Evolutionary conservation across 2,329 filamentous ascomycete species (phyloP).

Genomic region (Penicillium sp.): DNA sequence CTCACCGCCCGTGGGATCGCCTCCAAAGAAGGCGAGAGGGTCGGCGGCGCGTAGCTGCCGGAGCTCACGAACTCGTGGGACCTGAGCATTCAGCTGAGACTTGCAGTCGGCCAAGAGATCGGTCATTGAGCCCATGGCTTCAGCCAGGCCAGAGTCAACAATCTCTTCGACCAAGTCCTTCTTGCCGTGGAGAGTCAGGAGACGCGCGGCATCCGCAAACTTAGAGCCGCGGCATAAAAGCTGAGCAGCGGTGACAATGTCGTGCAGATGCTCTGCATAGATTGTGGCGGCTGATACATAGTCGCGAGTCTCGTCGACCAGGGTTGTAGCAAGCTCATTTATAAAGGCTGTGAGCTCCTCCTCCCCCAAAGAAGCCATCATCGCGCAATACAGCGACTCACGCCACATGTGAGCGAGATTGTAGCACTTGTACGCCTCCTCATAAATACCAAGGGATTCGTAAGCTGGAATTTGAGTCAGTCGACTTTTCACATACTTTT

Average conservation of each 20-base stretch:
- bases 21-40: slow-evolving; percentile 85
- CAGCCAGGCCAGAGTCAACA: slow-evolving; percentile 76
- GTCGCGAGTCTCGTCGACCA: slow-evolving; percentile 78
- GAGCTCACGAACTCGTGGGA: slow-evolving; percentile 82
- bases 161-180: slow-evolving; percentile 65
- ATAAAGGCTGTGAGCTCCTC: slow-evolving; percentile 68
- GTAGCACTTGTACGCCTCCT: slow-evolving; percentile 78
- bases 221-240: slow-evolving; percentile 83
- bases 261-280: slow-evolving; percentile 75
- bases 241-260: slow-evolving; percentile 69
- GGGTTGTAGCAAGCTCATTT: slow-evolving; percentile 71
- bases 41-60: slow-evolving; percentile 79
- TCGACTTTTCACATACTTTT: not conserved
- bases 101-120: slow-evolving; percentile 95
- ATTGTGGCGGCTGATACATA: slow-evolving; percentile 78
- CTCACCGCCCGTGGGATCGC: slow-evolving; percentile 61
- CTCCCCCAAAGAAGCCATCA: slow-evolving; percentile 63
- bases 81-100: slow-evolving; percentile 77
- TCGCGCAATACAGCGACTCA: slow-evolving; percentile 80
- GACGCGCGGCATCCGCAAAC: slow-evolving; percentile 85
- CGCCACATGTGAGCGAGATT: slow-evolving; percentile 85
- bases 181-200: slow-evolving; percentile 64
- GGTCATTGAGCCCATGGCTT: slow-evolving; percentile 78
- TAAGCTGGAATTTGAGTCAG: slow-evolving; percentile 57
- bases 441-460: slow-evolving; percentile 77